Percentiles rank a stretch among this genome's conserved stretches.
These are phyloP conservation scores for Lasiodiplodia hormozganensis DNA, from an alignment of 2,329 filamentous ascomycete genomes.

Conservation along the genomic window DNA sequence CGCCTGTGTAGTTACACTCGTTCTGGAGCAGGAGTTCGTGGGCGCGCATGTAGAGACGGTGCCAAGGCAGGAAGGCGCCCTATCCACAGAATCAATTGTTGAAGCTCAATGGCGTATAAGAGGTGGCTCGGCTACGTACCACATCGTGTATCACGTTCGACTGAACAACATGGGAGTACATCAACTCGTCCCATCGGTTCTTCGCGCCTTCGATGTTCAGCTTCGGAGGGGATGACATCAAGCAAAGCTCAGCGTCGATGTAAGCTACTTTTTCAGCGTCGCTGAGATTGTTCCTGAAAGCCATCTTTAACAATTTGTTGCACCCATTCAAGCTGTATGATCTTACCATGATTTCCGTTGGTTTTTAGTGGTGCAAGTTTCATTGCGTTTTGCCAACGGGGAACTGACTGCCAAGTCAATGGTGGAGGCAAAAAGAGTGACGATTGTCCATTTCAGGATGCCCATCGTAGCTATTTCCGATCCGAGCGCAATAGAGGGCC, in stretches of 20 bases:
- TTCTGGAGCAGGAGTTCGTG: conserved; percentile 53
- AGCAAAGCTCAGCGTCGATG: conserved; percentile 28
- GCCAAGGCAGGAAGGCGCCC: conserved; percentile 52
- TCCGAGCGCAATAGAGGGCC: background rate
- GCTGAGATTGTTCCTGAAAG: conserved; percentile 19
- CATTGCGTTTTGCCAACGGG: background rate
- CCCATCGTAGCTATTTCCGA: background rate
- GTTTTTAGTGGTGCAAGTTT: conserved; percentile 4
- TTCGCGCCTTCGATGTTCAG: background rate
- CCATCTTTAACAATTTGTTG: background rate
- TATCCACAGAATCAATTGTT: background rate
- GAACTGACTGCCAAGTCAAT: background rate
- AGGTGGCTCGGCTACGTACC: background rate
- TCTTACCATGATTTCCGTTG: conserved; percentile 21
- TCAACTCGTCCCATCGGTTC: conserved; percentile 29
- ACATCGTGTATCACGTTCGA: conserved; percentile 13
- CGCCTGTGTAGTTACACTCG: conserved; percentile 55
- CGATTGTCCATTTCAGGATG: background rate
- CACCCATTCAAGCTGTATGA: too few relatives aligned
- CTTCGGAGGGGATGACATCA: conserved; percentile 26
- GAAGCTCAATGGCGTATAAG: too few relatives aligned
- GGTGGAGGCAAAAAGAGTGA: conserved; percentile 2
- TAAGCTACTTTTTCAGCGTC: conserved; percentile 27
- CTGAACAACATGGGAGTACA: conserved; percentile 23
- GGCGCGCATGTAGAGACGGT: conserved; percentile 51